Evolutionary conservation across 129 eudicot genomes (phyloP), one percentile per base, ranked within the genome.

Genomic region (Flaveria linearis): DNA sequence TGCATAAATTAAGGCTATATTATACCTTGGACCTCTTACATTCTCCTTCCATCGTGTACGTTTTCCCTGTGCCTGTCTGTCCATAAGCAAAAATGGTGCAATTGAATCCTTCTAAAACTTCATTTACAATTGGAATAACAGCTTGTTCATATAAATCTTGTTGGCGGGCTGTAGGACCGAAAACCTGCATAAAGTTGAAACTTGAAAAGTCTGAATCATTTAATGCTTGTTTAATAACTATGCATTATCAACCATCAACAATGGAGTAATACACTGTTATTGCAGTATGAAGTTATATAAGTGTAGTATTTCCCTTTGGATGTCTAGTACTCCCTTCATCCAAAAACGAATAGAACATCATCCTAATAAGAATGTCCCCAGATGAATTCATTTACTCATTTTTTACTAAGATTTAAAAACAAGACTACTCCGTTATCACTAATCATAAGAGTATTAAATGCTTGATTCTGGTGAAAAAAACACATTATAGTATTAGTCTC

Each of bases 1-100:
- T 26, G 18, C 6, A 57, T 18, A 49, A 8, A 22, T 69, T 18
- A 64, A 18, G 71, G 15, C 3, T 0, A 57, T 4, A n/a, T 7
- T 62, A 50, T 90, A 94, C 99, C 97, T 94, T 94, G 62, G 91
- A 47, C 78, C 90, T 94, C 84, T 90, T 93, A 51, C 96, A 89
- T 79, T 91, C 99, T 28, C 99, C 99, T 84, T 94, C 99, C 99
- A 94, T 94, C 8, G 99, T 94, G 63, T 87, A 94, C 1, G 98
- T 94, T 83, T 94, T 94, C 22, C 98, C 98, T 5, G 98, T 94
- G 46, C 99, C 99, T 25, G 99, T 94, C 69, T 94, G 98, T 15
- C 98, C 98, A 81, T 94, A 94, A 8, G 98, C 98, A 78, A 94
- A 94, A 63, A 94, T 94, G 45, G 98, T 94, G 80, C 98, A 94